phyloP scores from a whole-genome alignment of 768 basidiomycete species.

The Scleroderma bovista region DNA sequence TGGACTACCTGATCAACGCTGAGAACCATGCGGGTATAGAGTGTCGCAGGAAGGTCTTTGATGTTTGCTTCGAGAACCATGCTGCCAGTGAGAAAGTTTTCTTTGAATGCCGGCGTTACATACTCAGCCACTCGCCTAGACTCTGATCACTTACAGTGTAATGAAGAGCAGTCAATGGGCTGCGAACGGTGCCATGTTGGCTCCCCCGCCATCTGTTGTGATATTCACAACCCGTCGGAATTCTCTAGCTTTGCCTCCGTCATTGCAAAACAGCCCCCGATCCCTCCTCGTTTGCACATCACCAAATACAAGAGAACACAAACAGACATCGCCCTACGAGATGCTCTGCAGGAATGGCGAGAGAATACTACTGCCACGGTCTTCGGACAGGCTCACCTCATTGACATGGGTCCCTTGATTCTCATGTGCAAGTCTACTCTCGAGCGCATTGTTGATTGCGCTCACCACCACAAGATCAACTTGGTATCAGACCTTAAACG shows the following conservation, averaged over 20 bases:
- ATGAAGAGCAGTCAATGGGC: no score
- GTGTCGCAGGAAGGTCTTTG: constrained; percentile 1
- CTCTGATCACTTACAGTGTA: no score
- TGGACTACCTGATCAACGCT: constrained; percentile 29
- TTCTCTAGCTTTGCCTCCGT: background rate
- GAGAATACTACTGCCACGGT: no score
- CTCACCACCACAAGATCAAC: no score
- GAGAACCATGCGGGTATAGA: constrained; percentile 3
- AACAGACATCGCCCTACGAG: no score
- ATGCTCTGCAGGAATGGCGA: no score
- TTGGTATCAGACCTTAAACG: no score
- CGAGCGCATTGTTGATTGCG: no score
- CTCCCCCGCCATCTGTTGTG: background rate
- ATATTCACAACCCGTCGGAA: background rate
- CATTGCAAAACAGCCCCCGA: constrained; percentile 22
- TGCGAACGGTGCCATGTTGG: background rate
- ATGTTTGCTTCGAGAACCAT: background rate
- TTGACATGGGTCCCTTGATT: no score
- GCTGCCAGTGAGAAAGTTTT: background rate
- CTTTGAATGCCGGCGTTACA: background rate
- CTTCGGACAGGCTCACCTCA: no score
- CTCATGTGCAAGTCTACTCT: no score
- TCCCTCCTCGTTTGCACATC: constrained; percentile 27
- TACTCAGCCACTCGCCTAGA: background rate
- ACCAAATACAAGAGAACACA: constrained; percentile 6